Evolutionary conservation across 345 rosid genomes (phyloP).

Genomic region (Rubroshorea leprosula): DNA sequence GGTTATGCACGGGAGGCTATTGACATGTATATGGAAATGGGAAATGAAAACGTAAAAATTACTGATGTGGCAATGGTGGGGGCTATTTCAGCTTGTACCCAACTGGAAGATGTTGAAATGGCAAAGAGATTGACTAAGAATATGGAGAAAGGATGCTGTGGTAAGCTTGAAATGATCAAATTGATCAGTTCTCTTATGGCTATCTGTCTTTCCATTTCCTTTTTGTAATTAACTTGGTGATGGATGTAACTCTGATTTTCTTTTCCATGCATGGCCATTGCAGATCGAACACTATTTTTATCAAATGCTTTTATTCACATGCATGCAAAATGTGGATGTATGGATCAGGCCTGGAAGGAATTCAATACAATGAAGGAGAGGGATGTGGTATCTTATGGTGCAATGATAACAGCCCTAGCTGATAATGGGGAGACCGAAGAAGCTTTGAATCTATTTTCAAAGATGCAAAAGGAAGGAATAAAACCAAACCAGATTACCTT

Average conservation of each 20-base stretch:
- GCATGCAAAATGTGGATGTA: slow-evolving; percentile 58
- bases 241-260: neutral
- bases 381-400: slow-evolving; percentile 45
- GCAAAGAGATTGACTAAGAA: slow-evolving; percentile 30
- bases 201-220: no score
- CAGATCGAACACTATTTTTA: slow-evolving; percentile 33
- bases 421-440: slow-evolving; percentile 46
- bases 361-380: slow-evolving; percentile 35
- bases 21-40: slow-evolving; percentile 30
- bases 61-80: slow-evolving; percentile 44
- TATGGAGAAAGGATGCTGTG: slow-evolving; percentile 27
- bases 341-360: slow-evolving; percentile 36
- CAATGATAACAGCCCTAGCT: slow-evolving; percentile 44
- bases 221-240: neutral
- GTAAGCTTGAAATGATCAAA: slow-evolving; percentile 23
- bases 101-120: slow-evolving; percentile 46
- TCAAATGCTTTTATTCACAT: slow-evolving; percentile 52
- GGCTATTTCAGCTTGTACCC: slow-evolving; percentile 39
- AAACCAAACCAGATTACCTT: slow-evolving; percentile 51
- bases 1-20: slow-evolving; percentile 37
- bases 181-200: neutral
- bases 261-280: slow-evolving; percentile 1
- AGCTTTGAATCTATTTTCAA: slow-evolving; percentile 33
- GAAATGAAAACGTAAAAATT: slow-evolving; percentile 15
- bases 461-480: slow-evolving; percentile 42